Conservation (phyloP, 2,329 filamentous ascomycete species). For the Sporothrix schenckii region DNA sequence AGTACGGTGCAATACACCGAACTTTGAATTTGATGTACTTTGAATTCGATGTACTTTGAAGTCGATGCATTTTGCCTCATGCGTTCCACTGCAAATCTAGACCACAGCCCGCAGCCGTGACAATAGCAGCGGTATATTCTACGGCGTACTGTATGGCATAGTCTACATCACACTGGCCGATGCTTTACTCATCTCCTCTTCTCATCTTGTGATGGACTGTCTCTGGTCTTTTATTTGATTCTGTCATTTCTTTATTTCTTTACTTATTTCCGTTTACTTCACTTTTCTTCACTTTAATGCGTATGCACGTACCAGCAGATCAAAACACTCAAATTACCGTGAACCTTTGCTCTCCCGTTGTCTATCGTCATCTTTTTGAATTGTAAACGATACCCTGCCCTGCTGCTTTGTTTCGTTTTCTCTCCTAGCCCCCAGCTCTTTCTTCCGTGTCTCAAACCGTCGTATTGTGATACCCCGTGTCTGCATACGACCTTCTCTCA, state of each 20-base stretch:
- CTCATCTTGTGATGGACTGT: background rate
- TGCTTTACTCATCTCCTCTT: constrained; percentile 1
- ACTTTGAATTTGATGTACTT: background rate
- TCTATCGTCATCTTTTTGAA: background rate
- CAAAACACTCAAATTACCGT: constrained; percentile 16
- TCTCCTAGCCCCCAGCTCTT: background rate
- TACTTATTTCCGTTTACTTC: background rate
- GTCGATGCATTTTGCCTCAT: too few relatives aligned
- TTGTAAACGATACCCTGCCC: background rate
- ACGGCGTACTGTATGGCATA: background rate
- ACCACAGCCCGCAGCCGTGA: too few relatives aligned
- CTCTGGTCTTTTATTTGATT: background rate
- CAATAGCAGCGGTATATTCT: background rate
- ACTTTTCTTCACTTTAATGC: constrained; percentile 16
- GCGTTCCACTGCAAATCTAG: too few relatives aligned
- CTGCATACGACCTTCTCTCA: background rate
- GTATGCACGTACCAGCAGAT: constrained; percentile 30
- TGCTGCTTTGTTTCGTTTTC: background rate
- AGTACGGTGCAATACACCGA: too few relatives aligned
- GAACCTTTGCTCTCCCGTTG: background rate
- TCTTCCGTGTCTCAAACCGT: constrained; percentile 14
- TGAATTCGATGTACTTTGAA: background rate
- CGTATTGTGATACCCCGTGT: constrained; percentile 25
- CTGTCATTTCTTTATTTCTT: background rate
- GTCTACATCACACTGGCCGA: background rate